Percentiles rank a stretch among this genome's conserved stretches.
Evolutionary conservation across 495 filamentous ascomycete species (phyloP).

Genomic region (Amphirosellinia nigrospora): DNA sequence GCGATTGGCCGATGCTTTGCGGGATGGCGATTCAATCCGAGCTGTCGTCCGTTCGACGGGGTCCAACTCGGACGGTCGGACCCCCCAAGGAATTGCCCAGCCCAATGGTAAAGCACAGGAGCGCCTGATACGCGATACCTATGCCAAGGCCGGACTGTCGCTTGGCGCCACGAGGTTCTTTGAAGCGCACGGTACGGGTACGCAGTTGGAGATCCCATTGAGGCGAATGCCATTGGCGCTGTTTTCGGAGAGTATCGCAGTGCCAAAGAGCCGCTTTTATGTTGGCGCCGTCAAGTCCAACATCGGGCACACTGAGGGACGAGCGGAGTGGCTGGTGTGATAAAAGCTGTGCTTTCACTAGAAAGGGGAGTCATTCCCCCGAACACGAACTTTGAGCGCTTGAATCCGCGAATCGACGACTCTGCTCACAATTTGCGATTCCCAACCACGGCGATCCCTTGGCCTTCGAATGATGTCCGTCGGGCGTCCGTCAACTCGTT

Average conservation of each 20-base stretch:
- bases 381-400: conserved; percentile 45
- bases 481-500: conserved; percentile 54
- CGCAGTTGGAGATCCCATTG: background rate
- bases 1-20: too few relatives aligned
- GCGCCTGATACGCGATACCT: too few relatives aligned
- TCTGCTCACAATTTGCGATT: too few relatives aligned
- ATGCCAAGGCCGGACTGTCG: too few relatives aligned
- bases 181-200: background rate
- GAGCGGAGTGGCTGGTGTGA: conserved; percentile 53
- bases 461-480: conserved; percentile 34
- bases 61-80: too few relatives aligned
- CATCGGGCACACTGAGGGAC: conserved; percentile 58
- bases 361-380: conserved; percentile 48
- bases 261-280: background rate
- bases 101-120: too few relatives aligned
- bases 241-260: background rate
- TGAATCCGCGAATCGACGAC: too few relatives aligned
- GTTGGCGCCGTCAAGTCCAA: conserved; percentile 58
- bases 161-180: too few relatives aligned
- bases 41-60: too few relatives aligned
- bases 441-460: conserved; percentile 1
- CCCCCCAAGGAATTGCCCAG: too few relatives aligned
- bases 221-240: background rate
- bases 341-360: conserved; percentile 54
- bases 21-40: too few relatives aligned